Percentiles rank a stretch among this genome's conserved stretches.
These are phyloP conservation scores for Eimeria falciformis DNA, from an alignment of 169 alveolate species.

Conservation along the genomic window DNA sequence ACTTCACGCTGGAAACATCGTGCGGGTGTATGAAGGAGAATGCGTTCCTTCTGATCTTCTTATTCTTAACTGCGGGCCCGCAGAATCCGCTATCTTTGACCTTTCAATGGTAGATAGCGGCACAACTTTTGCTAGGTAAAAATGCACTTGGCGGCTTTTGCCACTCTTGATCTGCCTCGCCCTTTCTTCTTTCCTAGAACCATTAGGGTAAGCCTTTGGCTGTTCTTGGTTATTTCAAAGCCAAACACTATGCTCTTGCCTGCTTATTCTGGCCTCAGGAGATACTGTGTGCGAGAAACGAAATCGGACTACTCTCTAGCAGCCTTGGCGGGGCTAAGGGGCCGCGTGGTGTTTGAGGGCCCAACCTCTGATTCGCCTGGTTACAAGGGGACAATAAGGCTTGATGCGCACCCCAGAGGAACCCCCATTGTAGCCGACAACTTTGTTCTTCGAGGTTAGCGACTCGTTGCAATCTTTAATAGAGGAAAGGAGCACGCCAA, in stretches of 20 bases:
- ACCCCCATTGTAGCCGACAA: constrained; percentile 54
- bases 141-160: background rate
- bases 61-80: constrained; percentile 88
- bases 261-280: background rate
- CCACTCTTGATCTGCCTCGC: background rate
- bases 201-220: too few relatives aligned
- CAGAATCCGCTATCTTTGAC: constrained; percentile 51
- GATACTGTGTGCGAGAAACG: constrained; percentile 55
- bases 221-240: too few relatives aligned
- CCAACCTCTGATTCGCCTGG: constrained; percentile 24
- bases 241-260: background rate
- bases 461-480: too few relatives aligned
- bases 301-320: constrained; percentile 55
- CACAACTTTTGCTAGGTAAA: constrained; percentile 51
- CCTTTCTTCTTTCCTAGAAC: background rate
- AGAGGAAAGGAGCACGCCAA: too few relatives aligned
- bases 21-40: constrained; percentile 87
- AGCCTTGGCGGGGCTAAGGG: constrained; percentile 50
- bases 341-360: constrained; percentile 52
- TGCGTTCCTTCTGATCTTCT: constrained; percentile 96
- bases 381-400: constrained; percentile 49
- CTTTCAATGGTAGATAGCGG: constrained; percentile 44
- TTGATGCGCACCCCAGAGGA: constrained; percentile 61
- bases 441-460: constrained; percentile 61
- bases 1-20: constrained; percentile 94